Percentiles rank a stretch among this genome's conserved stretches.
Conservation (phyloP, 2,329 filamentous ascomycete species). For the Cladosporium sp. region DNA sequence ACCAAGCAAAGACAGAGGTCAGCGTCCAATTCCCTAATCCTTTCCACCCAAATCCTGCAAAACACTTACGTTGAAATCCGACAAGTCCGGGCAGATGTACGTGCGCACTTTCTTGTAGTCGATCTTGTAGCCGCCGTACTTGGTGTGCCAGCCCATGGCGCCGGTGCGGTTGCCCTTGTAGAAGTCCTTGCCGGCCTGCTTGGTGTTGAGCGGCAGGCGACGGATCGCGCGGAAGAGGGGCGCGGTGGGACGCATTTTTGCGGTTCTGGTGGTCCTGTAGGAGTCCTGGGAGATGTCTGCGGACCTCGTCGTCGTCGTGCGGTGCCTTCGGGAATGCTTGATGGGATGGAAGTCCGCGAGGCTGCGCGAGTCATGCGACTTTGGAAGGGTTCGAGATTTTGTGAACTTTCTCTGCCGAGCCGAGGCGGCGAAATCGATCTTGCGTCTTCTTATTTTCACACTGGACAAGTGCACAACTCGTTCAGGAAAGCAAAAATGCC, state of each 20-base stretch:
- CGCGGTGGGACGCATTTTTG: constrained; percentile 55
- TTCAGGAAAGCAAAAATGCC: constrained; percentile 36
- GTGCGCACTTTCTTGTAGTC: constrained; percentile 86
- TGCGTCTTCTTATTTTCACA: background rate
- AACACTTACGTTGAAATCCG: constrained; percentile 60
- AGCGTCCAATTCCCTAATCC: background rate
- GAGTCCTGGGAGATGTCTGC: background rate
- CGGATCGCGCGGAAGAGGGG: constrained; percentile 61
- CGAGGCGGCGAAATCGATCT: background rate
- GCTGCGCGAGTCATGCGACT: background rate
- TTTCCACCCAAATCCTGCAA: background rate
- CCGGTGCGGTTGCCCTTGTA: constrained; percentile 95
- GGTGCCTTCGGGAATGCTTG: too few species aligned
- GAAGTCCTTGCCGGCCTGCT: constrained; percentile 86
- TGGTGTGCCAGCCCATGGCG: constrained; percentile 77
- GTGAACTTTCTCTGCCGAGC: background rate
- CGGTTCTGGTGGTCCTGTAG: background rate
- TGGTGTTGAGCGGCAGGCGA: constrained; percentile 79
- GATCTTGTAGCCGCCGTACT: constrained; percentile 75
- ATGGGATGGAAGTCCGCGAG: background rate
- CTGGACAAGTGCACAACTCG: background rate
- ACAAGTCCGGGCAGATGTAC: constrained; percentile 71
- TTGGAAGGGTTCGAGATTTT: background rate
- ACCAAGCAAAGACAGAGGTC: background rate
- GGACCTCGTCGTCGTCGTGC: background rate